Base-by-base conservation (phyloP, 1,284 basidiomycete genomes). In the Rugosomyces carneus region DNA sequence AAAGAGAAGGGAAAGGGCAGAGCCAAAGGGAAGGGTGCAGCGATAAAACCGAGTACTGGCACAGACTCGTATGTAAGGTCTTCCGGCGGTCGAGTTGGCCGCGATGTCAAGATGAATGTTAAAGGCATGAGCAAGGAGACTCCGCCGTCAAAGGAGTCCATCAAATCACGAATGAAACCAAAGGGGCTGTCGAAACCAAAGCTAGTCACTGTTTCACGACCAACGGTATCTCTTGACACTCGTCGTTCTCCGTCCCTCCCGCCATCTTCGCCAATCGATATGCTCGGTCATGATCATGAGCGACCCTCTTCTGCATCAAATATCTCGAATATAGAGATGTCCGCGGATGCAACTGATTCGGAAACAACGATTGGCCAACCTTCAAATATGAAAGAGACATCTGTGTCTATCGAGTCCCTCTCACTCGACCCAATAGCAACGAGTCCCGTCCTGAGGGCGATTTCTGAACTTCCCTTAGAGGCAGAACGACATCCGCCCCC, bases 1-100 rank as follows among this genome's bases (percentile, higher is more conserved):
- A 16, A 16, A 26, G 49, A 42, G 27, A 57, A 50, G 47, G 45
- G 34, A 40, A 38, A 45, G 29, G 37, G 37, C 24, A 60, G 61
- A 50, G 57, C 49, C 20, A 63, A 60, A 47, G 59, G 46, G 44
- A 62, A 55, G 45, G 39, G 42, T 31, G 24, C n/a, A 15, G 3
- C 31, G 3, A 34, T 3, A 34, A 15, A 34, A 34, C 9, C 8
- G 8, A 34, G n/a, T n/a, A n/a, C n/a, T n/a, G n/a, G n/a, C n/a
- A n/a, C n/a, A n/a, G n/a, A n/a, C 31, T 34, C 31, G 3, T n/a
- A 5, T 13, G 27, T 13, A 5, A 3, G 10, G 9, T 29, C 3
- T 7, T 23, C 27, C 27, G 27, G 27, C 27, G 3, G 9, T 5
- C 38, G 37, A 44, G 21, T 42, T 23, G 20, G 31, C 10, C 38